These are phyloP conservation scores for Tanozyma kutaoensis DNA, from an alignment of 805 yeast genomes.

Conservation along the genomic window DNA sequence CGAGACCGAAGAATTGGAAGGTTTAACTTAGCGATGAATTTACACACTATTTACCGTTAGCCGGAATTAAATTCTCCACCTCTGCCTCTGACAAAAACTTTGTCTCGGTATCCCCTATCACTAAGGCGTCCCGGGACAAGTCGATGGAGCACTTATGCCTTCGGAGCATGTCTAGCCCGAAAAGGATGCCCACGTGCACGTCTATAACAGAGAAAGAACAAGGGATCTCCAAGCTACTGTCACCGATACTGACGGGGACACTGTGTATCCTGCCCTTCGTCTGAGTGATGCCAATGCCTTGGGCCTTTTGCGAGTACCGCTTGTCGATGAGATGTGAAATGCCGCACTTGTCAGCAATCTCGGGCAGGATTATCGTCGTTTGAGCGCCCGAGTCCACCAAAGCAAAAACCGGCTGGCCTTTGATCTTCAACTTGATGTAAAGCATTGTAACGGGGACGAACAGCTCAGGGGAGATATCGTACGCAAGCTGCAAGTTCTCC, in stretches of 20 bases:
- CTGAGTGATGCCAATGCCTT: slow-evolving; percentile 78
- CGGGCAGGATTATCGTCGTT: slow-evolving; percentile 68
- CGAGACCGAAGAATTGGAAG: too few relatives aligned
- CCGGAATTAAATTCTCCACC: slow-evolving; percentile 36
- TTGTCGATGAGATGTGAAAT: slow-evolving; percentile 63
- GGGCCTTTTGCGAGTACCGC: slow-evolving; percentile 69
- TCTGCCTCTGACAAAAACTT: slow-evolving; percentile 65
- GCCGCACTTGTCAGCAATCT: slow-evolving; percentile 61
- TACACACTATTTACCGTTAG: too few relatives aligned
- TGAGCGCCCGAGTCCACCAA: slow-evolving; percentile 97
- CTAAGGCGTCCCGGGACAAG: slow-evolving; percentile 47
- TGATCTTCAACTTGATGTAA: slow-evolving; percentile 64
- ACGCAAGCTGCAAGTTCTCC: slow-evolving; percentile 67
- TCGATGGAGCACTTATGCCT: slow-evolving; percentile 80
- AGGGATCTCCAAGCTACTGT: slow-evolving; percentile 23
- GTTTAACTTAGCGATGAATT: too few relatives aligned
- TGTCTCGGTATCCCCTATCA: slow-evolving; percentile 62
- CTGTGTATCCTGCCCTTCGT: slow-evolving; percentile 81
- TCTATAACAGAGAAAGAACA: slow-evolving; percentile 39
- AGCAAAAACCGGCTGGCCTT: slow-evolving; percentile 74
- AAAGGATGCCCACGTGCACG: slow-evolving; percentile 54
- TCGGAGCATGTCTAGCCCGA: slow-evolving; percentile 86
- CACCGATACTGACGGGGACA: slow-evolving; percentile 72
- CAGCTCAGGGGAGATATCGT: slow-evolving; percentile 82
- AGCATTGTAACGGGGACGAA: slow-evolving; percentile 78